A percentile compares a stretch with the other conserved stretches of the same genome.
Evolutionary conservation across 2,329 filamentous ascomycete genomes (phyloP).

Genomic region (Trichoderma arundinaceum): DNA sequence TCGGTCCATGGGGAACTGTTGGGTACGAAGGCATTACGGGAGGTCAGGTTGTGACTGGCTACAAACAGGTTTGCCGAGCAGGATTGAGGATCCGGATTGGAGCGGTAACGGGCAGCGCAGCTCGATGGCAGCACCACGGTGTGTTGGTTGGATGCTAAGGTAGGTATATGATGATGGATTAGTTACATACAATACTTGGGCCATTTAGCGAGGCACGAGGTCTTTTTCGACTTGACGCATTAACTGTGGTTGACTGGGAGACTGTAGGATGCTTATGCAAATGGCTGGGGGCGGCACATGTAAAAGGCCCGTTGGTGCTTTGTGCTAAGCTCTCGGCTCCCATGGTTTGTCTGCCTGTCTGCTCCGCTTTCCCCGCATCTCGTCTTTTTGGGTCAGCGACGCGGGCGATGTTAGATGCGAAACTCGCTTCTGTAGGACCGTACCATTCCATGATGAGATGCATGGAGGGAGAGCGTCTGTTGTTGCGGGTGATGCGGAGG

Average conservation of each 20-base stretch:
- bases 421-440: not conserved
- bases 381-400: not conserved
- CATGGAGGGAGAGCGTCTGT: no score
- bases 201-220: not conserved
- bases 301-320: not conserved
- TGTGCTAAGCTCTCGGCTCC: not conserved
- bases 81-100: slow-evolving; percentile 3
- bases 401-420: not conserved
- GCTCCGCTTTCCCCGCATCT: slow-evolving; percentile 27
- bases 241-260: slow-evolving; percentile 4
- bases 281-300: slow-evolving; percentile 4
- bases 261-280: not conserved
- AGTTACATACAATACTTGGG: not conserved
- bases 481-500: no score
- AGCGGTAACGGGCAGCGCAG: not conserved
- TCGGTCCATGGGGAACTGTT: no score
- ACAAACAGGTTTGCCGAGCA: slow-evolving; percentile 12
- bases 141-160: no score
- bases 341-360: not conserved
- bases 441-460: no score
- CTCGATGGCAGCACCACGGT: not conserved
- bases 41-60: slow-evolving; percentile 16
- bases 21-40: not conserved
- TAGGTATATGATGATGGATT: no score
- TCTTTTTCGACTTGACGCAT: not conserved